A percentile compares a stretch with the other conserved stretches of the same genome.
Evolutionary conservation across 2,329 filamentous ascomycete species (phyloP).

Genomic region (Aspergillus sp.): DNA sequence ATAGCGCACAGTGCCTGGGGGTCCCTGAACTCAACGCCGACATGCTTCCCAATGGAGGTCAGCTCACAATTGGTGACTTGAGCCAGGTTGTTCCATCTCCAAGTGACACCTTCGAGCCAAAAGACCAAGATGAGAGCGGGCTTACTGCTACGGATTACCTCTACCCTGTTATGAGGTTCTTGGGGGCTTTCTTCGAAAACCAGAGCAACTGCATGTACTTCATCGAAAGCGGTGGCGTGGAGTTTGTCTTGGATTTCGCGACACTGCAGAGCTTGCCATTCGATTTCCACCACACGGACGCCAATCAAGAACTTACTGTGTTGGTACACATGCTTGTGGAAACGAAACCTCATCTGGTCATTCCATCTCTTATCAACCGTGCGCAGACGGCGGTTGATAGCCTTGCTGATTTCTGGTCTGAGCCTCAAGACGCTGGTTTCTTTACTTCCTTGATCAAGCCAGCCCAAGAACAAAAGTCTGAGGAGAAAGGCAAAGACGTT

Average conservation of each 20-base stretch:
- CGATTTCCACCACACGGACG: slow-evolving; percentile 58
- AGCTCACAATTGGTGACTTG: slow-evolving; percentile 24
- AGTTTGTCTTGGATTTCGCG: slow-evolving; percentile 74
- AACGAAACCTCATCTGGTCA: slow-evolving; percentile 65
- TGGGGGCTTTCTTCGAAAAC: slow-evolving; percentile 70
- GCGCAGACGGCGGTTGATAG: slow-evolving; percentile 61
- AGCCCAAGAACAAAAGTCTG: slow-evolving; percentile 10
- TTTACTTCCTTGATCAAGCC: slow-evolving; percentile 57
- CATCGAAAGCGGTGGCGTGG: slow-evolving; percentile 69
- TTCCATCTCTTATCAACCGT: slow-evolving; percentile 72
- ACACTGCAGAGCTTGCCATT: slow-evolving; percentile 72
- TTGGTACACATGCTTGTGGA: slow-evolving; percentile 75
- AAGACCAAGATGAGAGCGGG: slow-evolving; percentile 44
- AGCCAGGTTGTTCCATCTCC: slow-evolving; percentile 19
- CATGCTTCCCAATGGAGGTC: slow-evolving; percentile 31
- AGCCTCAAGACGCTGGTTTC: slow-evolving; percentile 50
- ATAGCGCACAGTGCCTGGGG: slow-evolving; percentile 17
- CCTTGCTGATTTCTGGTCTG: slow-evolving; percentile 57
- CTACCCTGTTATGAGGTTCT: slow-evolving; percentile 65
- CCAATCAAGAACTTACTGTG: slow-evolving; percentile 62
- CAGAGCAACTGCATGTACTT: slow-evolving; percentile 63
- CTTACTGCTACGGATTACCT: slow-evolving; percentile 61
- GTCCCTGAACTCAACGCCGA: slow-evolving; percentile 20
- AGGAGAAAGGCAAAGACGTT: slow-evolving; percentile 10
- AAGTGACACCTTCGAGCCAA: slow-evolving; percentile 30